These are phyloP conservation scores for Laetiporus sulphureus DNA, from an alignment of 1,284 basidiomycete genomes.

Conservation along the genomic window DNA sequence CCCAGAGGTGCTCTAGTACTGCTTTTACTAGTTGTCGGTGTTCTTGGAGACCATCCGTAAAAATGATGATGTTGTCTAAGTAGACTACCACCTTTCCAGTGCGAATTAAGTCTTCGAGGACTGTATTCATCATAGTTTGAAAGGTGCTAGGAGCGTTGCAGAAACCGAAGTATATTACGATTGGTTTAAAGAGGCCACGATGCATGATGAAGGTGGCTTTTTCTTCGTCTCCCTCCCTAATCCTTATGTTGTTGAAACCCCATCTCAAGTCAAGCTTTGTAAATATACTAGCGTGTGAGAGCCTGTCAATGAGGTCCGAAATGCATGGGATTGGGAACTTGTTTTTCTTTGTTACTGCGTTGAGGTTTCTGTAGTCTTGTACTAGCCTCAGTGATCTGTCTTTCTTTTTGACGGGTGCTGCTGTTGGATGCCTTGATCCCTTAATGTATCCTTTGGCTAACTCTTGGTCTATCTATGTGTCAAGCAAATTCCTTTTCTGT, in stretches of 20 bases:
- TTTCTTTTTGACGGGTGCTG: not conserved
- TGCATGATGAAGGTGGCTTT: conserved; percentile 11
- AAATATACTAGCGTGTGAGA: conserved; percentile 5
- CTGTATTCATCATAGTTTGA: conserved; percentile 11
- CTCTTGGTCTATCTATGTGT: conserved; percentile 2
- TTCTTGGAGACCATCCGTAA: conserved; percentile 8
- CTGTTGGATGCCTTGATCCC: not conserved
- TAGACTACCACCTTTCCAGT: conserved; percentile 19
- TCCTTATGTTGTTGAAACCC: conserved; percentile 13
- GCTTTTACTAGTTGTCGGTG: conserved; percentile 14
- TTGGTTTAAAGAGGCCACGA: conserved; percentile 9
- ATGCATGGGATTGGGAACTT: conserved; percentile 8
- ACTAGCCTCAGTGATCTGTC: conserved; percentile 4
- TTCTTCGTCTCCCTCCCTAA: conserved; percentile 12
- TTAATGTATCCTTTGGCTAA: conserved; percentile 1
- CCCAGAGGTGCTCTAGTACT: conserved; percentile 27
- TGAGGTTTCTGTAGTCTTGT: conserved; percentile 13
- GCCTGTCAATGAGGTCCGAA: conserved; percentile 3
- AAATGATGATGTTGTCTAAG: conserved; percentile 24
- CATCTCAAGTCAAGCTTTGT: conserved; percentile 10
- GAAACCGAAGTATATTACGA: conserved; percentile 14
- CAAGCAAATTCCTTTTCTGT: not conserved
- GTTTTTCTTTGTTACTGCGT: conserved; percentile 7
- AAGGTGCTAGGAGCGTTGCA: conserved; percentile 13
- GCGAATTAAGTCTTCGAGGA: conserved; percentile 20